Evolutionary conservation across 2,329 filamentous ascomycete genomes (phyloP), one percentile per base, ranked within the genome.

Genomic region (Arthrobotrys entomopaga): DNA sequence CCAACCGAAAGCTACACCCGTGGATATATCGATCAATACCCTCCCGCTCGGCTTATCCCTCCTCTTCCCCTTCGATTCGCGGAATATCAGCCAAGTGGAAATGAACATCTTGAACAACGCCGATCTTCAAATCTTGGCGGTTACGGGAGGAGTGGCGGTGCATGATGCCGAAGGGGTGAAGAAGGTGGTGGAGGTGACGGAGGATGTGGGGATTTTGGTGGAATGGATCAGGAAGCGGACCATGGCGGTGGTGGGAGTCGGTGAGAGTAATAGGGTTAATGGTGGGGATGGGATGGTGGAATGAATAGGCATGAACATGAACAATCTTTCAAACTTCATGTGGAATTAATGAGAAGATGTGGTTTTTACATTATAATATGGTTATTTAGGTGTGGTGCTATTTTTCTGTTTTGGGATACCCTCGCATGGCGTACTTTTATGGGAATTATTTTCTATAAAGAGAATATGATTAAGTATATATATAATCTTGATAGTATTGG

Each of bases 151-250:
- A 1, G 61, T 66, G 1, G 61, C 61, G 0, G 42, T 48, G 60
- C 24, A 73, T 29, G 29, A 76, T 71, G 43, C 73, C 65, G 73
- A 67, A 19, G 48, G 38, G 34, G 54, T 78, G 3, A 72, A 73
- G 19, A 48, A 73, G 34, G 72, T 64, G 42, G 52, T 75, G 8
- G 77, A 77, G 29, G 60, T 73, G 29, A 66, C 59, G 16, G 77
- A 76, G 38, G 75, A 69, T n/a, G 71, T 79, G 11, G 58, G 67
- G 16, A 46, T 79, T 34, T 64, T 73, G 0, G 76, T 76, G 13
- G 77, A 76, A 38, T 76, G 73, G 73, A 19, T 73, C 42, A 64
- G 48, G 54, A 64, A 24, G 49, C 53, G 43, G 46, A 38, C 22
- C 20, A 19, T 4, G 20, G 46, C 24, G 19, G 16, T 13, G 6